Conservation (phyloP, 495 filamentous ascomycete genomes). For the Penicillium turbatum region DNA sequence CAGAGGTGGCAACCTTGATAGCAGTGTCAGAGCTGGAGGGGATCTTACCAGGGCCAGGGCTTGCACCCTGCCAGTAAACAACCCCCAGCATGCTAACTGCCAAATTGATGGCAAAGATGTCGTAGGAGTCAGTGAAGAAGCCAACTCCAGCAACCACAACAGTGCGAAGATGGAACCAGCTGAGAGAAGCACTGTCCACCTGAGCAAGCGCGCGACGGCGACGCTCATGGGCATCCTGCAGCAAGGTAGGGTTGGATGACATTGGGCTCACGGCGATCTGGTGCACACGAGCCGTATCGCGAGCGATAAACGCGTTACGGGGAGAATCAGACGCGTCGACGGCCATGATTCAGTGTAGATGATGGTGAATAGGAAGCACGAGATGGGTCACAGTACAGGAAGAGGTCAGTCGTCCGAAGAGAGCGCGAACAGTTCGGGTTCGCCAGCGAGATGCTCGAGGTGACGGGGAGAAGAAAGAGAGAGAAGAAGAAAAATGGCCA, state of each 20-base stretch:
- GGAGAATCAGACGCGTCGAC: no score
- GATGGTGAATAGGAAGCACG: no score
- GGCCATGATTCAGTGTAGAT: no score
- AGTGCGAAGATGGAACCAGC: slow-evolving; percentile 74
- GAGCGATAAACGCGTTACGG: no score
- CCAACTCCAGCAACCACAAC: slow-evolving; percentile 76
- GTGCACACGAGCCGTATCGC: no score
- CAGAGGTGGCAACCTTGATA: slow-evolving; percentile 85
- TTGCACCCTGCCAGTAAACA: slow-evolving; percentile 62
- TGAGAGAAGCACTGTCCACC: slow-evolving; percentile 76
- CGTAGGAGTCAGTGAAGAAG: slow-evolving; percentile 79
- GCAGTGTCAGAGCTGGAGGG: slow-evolving; percentile 66
- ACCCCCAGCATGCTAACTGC: slow-evolving; percentile 63
- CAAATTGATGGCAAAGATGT: slow-evolving; percentile 77
- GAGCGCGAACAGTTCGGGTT: neutral
- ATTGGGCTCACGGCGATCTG: no score
- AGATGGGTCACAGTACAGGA: no score
- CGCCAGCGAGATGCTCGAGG: neutral
- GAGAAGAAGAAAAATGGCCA: neutral
- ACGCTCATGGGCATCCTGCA: slow-evolving; percentile 63
- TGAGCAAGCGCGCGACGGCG: slow-evolving; percentile 69
- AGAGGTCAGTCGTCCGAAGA: no score
- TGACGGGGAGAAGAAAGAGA: neutral
- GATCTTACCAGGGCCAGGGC: slow-evolving; percentile 48
- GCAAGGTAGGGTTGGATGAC: no score